Base-by-base conservation (phyloP, 2,329 filamentous ascomycete species). In the Xylariomycetidae sp. region DNA sequence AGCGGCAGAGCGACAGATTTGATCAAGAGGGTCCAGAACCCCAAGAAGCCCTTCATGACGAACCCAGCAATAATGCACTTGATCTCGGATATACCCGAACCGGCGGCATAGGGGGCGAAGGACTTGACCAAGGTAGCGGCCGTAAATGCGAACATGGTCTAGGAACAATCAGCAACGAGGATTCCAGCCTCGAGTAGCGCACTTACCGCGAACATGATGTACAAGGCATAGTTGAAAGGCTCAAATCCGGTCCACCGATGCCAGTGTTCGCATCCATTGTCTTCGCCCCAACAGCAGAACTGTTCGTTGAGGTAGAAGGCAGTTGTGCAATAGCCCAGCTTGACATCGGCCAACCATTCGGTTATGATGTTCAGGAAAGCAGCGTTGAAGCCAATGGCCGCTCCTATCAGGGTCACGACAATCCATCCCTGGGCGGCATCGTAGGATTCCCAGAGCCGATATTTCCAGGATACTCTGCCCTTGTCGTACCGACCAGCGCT, bases 61-160 rank as follows among this genome's bases (percentile, higher is more conserved):
- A 98, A 98, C 3, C 92, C 92, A 4, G 90, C 92, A 54, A 98
- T 95, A 55, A 98, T 96, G 61, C 88, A 95, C 62, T 98, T 98
- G 71, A 98, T 98, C 65, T 98, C 92, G 10, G 88, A 95, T 38
- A 98, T 98, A 25, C 92, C 92, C 10, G 87, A 95, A 12, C 92
- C 92, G 20, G 92, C 92, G 9, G 92, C 92, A 57, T 98, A 98
- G 0, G 92, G 92, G 4, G 92, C 89, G 60, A 92, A 96, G 1
- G 78, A 79, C 57, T 87, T 92, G 54, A 98, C 92, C 25, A 98
- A 70, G 23, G 74, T 79, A 1, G 89, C 89, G 3, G 89, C 82
- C 4, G 82, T 82, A 34, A 84, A 83, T 13, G 90, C 85, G 57
- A 96, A 94, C 3, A 84, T 55, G 2, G 80, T 77, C 78, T 85